phyloP scores from a whole-genome alignment of 768 basidiomycete species.

The Boletus huronensis region DNA sequence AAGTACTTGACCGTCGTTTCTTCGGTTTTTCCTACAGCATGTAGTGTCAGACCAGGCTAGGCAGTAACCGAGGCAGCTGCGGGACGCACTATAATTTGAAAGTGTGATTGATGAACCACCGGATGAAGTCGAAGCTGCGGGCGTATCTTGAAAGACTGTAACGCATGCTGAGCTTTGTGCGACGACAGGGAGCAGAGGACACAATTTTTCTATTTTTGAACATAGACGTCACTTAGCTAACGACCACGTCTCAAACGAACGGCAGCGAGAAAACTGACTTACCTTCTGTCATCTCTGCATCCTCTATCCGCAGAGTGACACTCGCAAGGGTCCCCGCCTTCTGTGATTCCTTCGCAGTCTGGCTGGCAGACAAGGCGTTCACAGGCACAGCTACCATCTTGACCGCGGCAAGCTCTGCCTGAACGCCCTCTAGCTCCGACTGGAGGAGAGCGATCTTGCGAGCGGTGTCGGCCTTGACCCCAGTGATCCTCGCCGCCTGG shows the following conservation, averaged over 20 bases:
- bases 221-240: not conserved
- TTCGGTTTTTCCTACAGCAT: not conserved
- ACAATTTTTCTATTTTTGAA: not conserved
- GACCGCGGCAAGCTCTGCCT: constrained; percentile 6
- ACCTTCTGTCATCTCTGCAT: constrained; percentile 7
- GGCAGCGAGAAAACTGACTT: not conserved
- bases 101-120: not conserved
- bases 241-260: not conserved
- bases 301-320: not conserved
- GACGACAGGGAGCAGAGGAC: not conserved
- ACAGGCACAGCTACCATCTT: constrained; percentile 3
- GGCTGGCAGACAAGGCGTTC: not conserved
- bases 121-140: not conserved
- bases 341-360: constrained; percentile 5
- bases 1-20: constrained; percentile 1
- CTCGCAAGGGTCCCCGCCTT: not conserved
- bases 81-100: constrained; percentile 5
- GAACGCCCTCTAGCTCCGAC: constrained; percentile 10
- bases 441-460: constrained; percentile 17
- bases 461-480: constrained; percentile 15
- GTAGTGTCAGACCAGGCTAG: not conserved
- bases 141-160: not conserved
- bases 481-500: constrained; percentile 13
- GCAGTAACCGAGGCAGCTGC: not conserved
- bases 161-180: not conserved